A percentile compares a stretch with the other conserved stretches of the same genome.
phyloP scores from a whole-genome alignment of 1,284 basidiomycete genomes.

The Singerocomus inundabilis region DNA sequence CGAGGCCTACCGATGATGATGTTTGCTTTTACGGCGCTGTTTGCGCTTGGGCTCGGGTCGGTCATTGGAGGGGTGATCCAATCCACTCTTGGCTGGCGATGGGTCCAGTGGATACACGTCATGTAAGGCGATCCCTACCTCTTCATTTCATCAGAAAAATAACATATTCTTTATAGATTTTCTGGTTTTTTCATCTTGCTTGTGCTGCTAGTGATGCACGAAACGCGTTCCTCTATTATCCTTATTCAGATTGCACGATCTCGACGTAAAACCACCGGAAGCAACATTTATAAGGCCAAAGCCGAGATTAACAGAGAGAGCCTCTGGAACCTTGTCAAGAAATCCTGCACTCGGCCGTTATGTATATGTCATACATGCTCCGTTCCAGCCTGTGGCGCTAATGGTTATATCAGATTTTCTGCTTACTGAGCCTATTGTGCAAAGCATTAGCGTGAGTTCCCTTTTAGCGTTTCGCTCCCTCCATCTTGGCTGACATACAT shows the following conservation, averaged over 20 bases:
- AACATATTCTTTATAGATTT: slow-evolving; percentile 34
- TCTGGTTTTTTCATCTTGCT: slow-evolving; percentile 44
- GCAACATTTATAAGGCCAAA: slow-evolving; percentile 58
- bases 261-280: slow-evolving; percentile 60
- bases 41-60: slow-evolving; percentile 52
- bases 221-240: slow-evolving; percentile 65
- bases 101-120: slow-evolving; percentile 61
- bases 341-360: too few species aligned
- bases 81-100: too few species aligned
- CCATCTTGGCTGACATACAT: background rate
- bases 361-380: slow-evolving; percentile 46
- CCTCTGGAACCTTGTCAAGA: slow-evolving; percentile 55
- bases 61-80: slow-evolving; percentile 57
- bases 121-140: slow-evolving; percentile 37
- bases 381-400: slow-evolving; percentile 1
- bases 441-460: slow-evolving; percentile 63
- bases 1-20: slow-evolving; percentile 58
- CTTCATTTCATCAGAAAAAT: background rate
- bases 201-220: slow-evolving; percentile 51
- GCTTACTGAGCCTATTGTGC: too few species aligned
- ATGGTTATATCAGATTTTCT: slow-evolving; percentile 48
- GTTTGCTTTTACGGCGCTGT: slow-evolving; percentile 47
- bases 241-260: slow-evolving; percentile 58
- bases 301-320: slow-evolving; percentile 62
- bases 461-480: background rate